Evolutionary conservation across 1,139 yeast species (phyloP).

Genomic region (Geotrichum phurueaensis): DNA sequence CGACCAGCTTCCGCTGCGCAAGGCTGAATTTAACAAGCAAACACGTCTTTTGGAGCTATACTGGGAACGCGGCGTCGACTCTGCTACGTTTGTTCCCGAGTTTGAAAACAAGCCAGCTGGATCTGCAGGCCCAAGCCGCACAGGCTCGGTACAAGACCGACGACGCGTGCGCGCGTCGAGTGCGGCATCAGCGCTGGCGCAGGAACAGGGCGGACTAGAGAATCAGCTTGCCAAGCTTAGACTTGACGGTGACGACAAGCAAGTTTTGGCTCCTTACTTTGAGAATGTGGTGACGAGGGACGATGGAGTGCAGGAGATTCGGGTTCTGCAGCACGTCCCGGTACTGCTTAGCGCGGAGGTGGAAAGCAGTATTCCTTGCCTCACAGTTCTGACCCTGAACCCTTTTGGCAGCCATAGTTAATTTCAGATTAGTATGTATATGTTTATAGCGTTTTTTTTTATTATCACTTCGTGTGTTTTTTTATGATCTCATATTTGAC

Average conservation of each 20-base stretch:
- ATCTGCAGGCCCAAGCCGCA: constrained; percentile 11
- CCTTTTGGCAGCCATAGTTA: constrained; percentile 51
- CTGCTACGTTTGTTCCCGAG: constrained; percentile 83
- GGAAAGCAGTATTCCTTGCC: constrained; percentile 86
- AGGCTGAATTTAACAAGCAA: constrained; percentile 81
- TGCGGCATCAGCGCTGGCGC: constrained; percentile 55
- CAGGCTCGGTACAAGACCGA: neutral
- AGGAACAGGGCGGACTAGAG: constrained; percentile 18
- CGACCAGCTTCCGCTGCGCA: constrained; percentile 84
- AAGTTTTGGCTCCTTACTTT: constrained; percentile 53
- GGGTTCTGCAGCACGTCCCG: constrained; percentile 75
- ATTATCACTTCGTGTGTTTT: neutral
- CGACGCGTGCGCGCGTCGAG: constrained; percentile 52
- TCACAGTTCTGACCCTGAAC: constrained; percentile 85
- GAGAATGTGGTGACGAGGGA: constrained; percentile 47
- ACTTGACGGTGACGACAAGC: constrained; percentile 29
- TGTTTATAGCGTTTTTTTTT: no score
- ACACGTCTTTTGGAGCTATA: constrained; percentile 67
- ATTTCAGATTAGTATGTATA: neutral
- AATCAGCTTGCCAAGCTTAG: constrained; percentile 21
- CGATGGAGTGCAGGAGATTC: constrained; percentile 64
- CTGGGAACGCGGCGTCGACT: constrained; percentile 88
- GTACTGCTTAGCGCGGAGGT: constrained; percentile 82
- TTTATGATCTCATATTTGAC: no score
- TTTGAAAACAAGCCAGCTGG: constrained; percentile 62